Evolutionary conservation across 176 grass and related monocot genomes (phyloP).

Genomic region (Cocos nucifera): DNA sequence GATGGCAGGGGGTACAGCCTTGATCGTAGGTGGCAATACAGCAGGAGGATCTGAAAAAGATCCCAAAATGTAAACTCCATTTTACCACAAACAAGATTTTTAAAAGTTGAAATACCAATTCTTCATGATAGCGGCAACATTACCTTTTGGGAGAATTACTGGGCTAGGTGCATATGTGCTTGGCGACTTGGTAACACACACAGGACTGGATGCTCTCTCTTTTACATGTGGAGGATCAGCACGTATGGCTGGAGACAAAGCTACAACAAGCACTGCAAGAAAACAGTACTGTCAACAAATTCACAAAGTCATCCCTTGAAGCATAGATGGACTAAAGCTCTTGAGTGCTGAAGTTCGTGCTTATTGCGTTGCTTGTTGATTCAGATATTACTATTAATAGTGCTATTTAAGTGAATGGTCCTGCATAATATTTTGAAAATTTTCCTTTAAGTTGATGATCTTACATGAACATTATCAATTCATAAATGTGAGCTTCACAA

Average conservation of each 20-base stretch:
- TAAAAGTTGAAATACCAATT: not conserved
- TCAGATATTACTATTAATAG: too few species aligned
- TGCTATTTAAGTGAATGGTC: too few species aligned
- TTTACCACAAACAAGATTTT: too few species aligned
- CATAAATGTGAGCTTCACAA: too few species aligned
- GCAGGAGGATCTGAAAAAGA: conserved; percentile 22
- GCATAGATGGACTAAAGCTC: too few species aligned
- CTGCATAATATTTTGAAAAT: too few species aligned
- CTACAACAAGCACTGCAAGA: conserved; percentile 43
- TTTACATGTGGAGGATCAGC: conserved; percentile 26
- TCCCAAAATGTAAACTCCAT: conserved; percentile 1
- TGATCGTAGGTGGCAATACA: conserved; percentile 34
- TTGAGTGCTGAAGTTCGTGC: too few species aligned
- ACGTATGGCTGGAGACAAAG: conserved; percentile 22
- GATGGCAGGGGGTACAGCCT: conserved; percentile 37
- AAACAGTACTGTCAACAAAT: not conserved
- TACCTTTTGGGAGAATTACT: conserved; percentile 30
- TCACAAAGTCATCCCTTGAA: too few species aligned
- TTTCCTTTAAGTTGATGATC: too few species aligned
- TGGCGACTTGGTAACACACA: too few species aligned
- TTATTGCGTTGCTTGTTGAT: too few species aligned
- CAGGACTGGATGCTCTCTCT: conserved; percentile 4
- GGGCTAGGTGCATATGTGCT: conserved; percentile 8
- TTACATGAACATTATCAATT: too few species aligned
- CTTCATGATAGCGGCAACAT: not conserved